These are phyloP conservation scores for Aspergillus carlsbadensis DNA, from an alignment of 495 filamentous ascomycete genomes.

Conservation along the genomic window DNA sequence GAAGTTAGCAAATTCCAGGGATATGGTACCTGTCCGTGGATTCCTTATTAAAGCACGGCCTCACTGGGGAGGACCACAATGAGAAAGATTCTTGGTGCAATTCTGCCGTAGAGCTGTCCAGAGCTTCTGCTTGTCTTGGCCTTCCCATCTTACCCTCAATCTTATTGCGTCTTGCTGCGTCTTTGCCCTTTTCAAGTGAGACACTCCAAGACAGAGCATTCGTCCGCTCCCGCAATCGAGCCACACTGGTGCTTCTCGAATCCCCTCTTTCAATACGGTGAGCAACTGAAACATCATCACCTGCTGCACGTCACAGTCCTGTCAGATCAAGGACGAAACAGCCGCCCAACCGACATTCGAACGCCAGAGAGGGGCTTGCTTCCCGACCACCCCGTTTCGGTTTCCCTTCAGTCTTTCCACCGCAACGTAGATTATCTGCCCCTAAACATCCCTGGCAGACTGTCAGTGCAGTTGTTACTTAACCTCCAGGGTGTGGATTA, in stretches of 20 bases:
- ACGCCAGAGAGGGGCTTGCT: background rate
- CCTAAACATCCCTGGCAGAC: background rate
- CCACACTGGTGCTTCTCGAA: conserved; percentile 7
- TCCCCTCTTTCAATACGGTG: background rate
- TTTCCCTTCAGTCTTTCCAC: background rate
- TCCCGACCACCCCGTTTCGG: background rate
- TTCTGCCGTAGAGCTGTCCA: background rate
- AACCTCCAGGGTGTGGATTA: background rate
- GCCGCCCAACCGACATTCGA: background rate
- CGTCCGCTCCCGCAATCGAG: background rate
- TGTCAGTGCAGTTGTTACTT: background rate
- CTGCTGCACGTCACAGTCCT: background rate
- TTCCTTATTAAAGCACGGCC: conserved; percentile 9
- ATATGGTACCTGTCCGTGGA: background rate
- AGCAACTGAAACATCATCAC: conserved; percentile 9
- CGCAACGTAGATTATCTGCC: background rate
- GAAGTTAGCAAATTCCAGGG: conserved; percentile 3
- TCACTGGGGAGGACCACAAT: background rate
- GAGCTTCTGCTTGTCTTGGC: background rate
- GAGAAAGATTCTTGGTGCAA: background rate
- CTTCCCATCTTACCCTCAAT: background rate
- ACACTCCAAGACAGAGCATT: conserved; percentile 5
- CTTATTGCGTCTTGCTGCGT: background rate
- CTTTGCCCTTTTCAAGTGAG: conserved; percentile 5
- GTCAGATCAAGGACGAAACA: conserved; percentile 1